Base-by-base conservation (phyloP, 257 asterid genomes). In the Striga asiatica region DNA sequence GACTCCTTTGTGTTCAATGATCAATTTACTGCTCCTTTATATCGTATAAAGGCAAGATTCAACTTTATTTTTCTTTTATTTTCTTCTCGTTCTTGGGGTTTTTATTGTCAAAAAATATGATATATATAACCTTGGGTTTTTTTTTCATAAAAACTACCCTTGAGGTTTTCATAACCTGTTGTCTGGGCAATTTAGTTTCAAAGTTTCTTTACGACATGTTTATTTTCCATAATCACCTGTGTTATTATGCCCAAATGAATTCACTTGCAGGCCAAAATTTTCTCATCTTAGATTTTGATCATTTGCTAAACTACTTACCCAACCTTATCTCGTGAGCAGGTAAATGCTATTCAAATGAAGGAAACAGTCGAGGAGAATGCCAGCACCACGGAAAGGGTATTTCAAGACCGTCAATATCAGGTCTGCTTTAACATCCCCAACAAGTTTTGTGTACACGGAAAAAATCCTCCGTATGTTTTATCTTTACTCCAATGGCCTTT, bases 371-470 rank as follows among this genome's bases (percentile, higher is more conserved):
- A 91, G 78, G 98, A 87, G 80, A 82, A 91, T 58, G 75, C 89
- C 7, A 91, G 91, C 84, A 84, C 98, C 14, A 89, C 95, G 5
- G 97, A 85, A 45, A 79, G 95, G 73, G 95, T 89, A 43, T 85
- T 89, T 76, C 97, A 85, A 68, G 97, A 89, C 69, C 89, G 97
- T 34, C 97, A 89, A 62, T 89, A 89, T 57, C 97, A 89, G 97
- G 97, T 89, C 56, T 20, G 6, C 62, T 51, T 28, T 10, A 25
- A 39, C 47, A 47, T 10, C 32, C 22, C 61, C 17, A 23, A 31
- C 31, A 23, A 41, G 21, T 13, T 41, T 4, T 20, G 21, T 20
- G 2, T 18, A 20, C 21, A 46, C 21, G 4, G 5, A 19, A 13
- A 13, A 13, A 41, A 12, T 13, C 4, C 16, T n/a, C 48, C n/a